Percentiles rank a stretch among this genome's conserved stretches.
Conservation (phyloP, 768 basidiomycete genomes). For the Naematelia encephala region DNA sequence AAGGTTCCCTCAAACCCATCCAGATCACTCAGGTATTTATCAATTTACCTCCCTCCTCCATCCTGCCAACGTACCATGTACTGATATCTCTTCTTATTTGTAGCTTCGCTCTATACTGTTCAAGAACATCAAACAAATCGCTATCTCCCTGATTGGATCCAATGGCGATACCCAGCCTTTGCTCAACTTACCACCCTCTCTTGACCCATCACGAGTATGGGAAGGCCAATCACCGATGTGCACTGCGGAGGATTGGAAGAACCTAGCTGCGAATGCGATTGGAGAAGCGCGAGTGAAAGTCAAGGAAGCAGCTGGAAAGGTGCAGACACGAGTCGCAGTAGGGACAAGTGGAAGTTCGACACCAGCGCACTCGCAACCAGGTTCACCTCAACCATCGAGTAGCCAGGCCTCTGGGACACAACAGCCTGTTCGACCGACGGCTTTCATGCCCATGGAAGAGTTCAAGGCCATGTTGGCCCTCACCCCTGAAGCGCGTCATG, state of each 20-base stretch:
- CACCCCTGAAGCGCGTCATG: neutral
- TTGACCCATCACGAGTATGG: slow-evolving; percentile 18
- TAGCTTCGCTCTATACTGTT: slow-evolving; percentile 20
- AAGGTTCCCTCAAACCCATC: neutral
- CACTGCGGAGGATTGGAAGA: slow-evolving; percentile 2
- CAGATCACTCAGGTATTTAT: neutral
- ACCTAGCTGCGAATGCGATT: neutral
- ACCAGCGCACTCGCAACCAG: neutral
- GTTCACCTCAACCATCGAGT: neutral
- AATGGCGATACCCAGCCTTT: slow-evolving; percentile 15
- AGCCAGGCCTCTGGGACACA: neutral
- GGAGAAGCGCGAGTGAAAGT: slow-evolving; percentile 7
- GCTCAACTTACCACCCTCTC: slow-evolving; percentile 9
- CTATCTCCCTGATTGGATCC: slow-evolving; percentile 3
- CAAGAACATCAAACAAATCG: slow-evolving; percentile 19
- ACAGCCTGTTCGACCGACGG: neutral
- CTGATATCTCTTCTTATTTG: neutral
- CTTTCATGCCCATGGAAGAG: neutral
- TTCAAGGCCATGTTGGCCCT: neutral
- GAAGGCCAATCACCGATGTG: slow-evolving; percentile 8
- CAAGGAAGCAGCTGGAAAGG: slow-evolving; percentile 5
- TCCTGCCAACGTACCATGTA: too few species aligned
- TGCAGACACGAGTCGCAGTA: neutral
- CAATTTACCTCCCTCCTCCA: too few species aligned
- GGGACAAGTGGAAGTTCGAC: neutral